Base-by-base conservation (phyloP, 371 early-diverging fungal species). In the Mucor saturninus region DNA sequence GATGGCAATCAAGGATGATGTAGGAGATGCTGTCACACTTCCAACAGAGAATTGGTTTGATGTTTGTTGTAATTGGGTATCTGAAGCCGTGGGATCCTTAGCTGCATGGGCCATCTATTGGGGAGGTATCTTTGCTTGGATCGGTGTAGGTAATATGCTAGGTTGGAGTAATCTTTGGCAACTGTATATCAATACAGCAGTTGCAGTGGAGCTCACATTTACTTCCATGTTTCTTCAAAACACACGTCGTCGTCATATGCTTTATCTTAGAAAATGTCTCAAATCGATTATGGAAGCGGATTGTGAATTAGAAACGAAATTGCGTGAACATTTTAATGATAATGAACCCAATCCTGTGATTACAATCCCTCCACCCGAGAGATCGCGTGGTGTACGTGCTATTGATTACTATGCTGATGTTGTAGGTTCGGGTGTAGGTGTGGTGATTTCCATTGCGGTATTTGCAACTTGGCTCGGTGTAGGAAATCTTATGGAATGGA, bases 361-460 rank as follows among this genome's bases (percentile, higher is more conserved):
- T n/a, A 30, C 39, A 8, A 69, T 69, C 9, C n/a, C 6, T 4
- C 54, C 66, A 46, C 56, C 13, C 14, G 21, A 39, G 7, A 66
- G 61, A 29, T 21, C 51, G 56, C 55, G 57, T 8, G 39, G 43
- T 30, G 39, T 65, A 28, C 42, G 69, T 14, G 11, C 40, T 10
- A 69, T 69, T 54, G 62, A 69, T 53, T 69, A 69, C 26, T 69
- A 69, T 37, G 69, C 61, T 15, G 69, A 69, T 61, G 46, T 69
- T 39, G 48, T 69, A 42, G 69, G 69, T 42, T 61, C 69, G 29
- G 66, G 67, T 49, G 6, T 57, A 32, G 69, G 69, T 42, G 40
- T 32, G 4, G 48, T 56, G 15, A 61, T 69, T 9, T 53, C 54
- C 2, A 15, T 32, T 26, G 52, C 56, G n/a, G 69, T 69, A 0